Conservation (phyloP, 2,329 filamentous ascomycete species). For the Epichloe gansuensis region DNA sequence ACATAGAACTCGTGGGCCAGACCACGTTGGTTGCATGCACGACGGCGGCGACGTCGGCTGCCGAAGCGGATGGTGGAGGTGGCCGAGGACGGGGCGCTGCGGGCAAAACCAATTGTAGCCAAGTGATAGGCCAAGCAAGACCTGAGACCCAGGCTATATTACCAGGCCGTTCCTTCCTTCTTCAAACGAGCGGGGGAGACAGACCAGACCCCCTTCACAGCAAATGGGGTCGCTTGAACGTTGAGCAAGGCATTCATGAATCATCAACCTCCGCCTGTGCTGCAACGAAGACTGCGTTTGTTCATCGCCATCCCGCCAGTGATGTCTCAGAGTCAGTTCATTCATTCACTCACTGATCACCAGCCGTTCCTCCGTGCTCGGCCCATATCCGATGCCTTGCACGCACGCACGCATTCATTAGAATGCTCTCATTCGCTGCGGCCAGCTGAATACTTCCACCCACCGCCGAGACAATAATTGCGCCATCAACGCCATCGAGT, state of each 20-base stretch:
- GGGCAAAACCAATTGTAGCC: not conserved
- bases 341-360: no score
- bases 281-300: no score
- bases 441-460: not conserved
- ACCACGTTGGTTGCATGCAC: not conserved
- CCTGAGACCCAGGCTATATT: not conserved
- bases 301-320: no score
- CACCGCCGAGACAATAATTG: not conserved
- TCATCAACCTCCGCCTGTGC: no score
- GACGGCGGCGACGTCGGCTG: not conserved
- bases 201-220: no score
- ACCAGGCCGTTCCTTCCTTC: not conserved
- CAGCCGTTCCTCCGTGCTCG: no score
- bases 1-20: not conserved
- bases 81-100: not conserved
- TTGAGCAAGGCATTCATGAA: no score
- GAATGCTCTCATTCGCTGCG: not conserved
- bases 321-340: no score
- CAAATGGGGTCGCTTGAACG: no score
- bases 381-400: no score
- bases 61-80: not conserved
- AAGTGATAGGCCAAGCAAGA: not conserved
- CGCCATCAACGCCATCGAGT: not conserved
- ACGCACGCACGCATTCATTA: not conserved
- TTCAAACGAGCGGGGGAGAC: not conserved